Evolutionary conservation across 2,329 filamentous ascomycete genomes (phyloP).

Genomic region (Aspergillus sp.): DNA sequence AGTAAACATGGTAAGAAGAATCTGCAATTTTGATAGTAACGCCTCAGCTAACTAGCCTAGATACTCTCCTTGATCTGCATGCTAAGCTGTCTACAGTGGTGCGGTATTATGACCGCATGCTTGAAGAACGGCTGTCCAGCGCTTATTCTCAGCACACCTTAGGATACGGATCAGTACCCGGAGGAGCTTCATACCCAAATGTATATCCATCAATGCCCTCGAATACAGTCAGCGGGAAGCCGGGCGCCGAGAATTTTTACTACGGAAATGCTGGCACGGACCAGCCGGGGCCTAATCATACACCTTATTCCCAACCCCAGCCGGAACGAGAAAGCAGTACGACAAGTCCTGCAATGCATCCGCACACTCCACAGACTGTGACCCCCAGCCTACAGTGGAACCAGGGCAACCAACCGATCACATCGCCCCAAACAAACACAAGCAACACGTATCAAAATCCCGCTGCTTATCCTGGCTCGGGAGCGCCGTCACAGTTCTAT

Average conservation of each 20-base stretch:
- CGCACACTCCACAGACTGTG: constrained; percentile 22
- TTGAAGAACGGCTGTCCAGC: constrained; percentile 91
- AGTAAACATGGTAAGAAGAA: constrained; percentile 83
- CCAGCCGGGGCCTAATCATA: constrained; percentile 55
- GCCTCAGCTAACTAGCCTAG: constrained; percentile 51
- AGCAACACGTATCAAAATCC: constrained; percentile 23
- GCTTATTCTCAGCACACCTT: constrained; percentile 84
- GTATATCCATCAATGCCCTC: constrained; percentile 74
- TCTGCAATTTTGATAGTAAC: neutral
- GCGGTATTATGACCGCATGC: constrained; percentile 96
- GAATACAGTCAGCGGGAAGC: constrained; percentile 52
- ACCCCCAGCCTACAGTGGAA: constrained; percentile 28
- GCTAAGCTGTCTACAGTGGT: constrained; percentile 95
- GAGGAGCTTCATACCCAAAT: constrained; percentile 56
- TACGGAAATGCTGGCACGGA: constrained; percentile 63
- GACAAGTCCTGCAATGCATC: constrained; percentile 29
- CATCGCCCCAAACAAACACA: constrained; percentile 27
- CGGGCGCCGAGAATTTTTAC: constrained; percentile 80
- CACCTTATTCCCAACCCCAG: constrained; percentile 54
- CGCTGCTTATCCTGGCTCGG: constrained; percentile 22
- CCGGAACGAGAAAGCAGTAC: constrained; percentile 24
- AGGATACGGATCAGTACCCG: constrained; percentile 58
- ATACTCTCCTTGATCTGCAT: constrained; percentile 90
- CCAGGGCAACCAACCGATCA: constrained; percentile 23
- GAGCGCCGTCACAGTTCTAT: constrained; percentile 27